Evolutionary conservation across 805 yeast genomes (phyloP).

Genomic region (Nakazawaea peltata): DNA sequence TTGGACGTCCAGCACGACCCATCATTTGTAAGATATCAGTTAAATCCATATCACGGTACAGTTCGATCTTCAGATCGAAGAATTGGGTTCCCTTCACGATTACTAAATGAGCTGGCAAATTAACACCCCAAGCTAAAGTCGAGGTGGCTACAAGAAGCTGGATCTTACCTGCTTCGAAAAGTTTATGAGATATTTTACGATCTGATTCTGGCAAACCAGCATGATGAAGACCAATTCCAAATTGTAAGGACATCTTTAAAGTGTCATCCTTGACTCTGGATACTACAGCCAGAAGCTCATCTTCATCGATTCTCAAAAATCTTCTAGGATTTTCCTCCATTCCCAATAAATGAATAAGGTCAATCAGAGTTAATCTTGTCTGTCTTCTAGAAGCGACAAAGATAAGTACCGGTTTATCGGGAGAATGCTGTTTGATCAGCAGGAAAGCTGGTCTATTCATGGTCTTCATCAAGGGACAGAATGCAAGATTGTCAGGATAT

Average conservation of each 20-base stretch:
- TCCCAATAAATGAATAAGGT: constrained; percentile 71
- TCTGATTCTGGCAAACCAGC: constrained; percentile 75
- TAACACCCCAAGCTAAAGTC: constrained; percentile 86
- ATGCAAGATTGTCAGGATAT: constrained; percentile 72
- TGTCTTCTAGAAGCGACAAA: constrained; percentile 82
- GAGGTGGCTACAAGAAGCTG: constrained; percentile 73
- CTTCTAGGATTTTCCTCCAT: constrained; percentile 70
- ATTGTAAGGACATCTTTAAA: constrained; percentile 60
- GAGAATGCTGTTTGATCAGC: constrained; percentile 90
- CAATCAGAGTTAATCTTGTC: constrained; percentile 73
- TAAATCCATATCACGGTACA: constrained; percentile 72
- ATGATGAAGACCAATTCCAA: constrained; percentile 78
- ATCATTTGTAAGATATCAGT: constrained; percentile 79
- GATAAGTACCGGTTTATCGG: constrained; percentile 74
- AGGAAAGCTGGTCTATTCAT: constrained; percentile 87
- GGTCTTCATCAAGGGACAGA: constrained; percentile 78
- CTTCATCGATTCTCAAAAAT: constrained; percentile 58
- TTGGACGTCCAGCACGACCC: constrained; percentile 84
- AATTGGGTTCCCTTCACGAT: constrained; percentile 71
- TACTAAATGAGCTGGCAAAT: constrained; percentile 73
- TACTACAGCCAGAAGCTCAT: constrained; percentile 45
- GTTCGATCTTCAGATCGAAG: constrained; percentile 56
- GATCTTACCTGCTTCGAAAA: constrained; percentile 60
- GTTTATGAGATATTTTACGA: constrained; percentile 59
- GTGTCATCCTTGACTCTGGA: constrained; percentile 74